phyloP scores from a whole-genome alignment of 352 stramenopile species.

The Phytophthora sojae region DNA sequence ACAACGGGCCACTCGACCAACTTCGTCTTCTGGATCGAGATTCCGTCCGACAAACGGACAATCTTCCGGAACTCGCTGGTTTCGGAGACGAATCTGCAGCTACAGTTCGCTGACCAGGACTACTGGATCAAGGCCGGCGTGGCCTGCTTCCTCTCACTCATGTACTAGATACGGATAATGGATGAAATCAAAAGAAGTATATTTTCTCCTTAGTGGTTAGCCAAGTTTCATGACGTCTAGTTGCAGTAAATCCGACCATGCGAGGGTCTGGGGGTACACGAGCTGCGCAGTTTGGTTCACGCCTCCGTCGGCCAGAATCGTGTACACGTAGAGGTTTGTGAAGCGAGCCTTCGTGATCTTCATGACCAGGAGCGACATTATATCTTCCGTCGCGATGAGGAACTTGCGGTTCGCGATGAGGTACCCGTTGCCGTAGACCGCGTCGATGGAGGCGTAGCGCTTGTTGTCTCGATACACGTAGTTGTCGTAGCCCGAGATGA shows the following conservation, averaged over 20 bases:
- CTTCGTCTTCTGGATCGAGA: conserved; percentile 98
- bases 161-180: conserved; percentile 68
- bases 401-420: conserved; percentile 47
- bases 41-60: conserved; percentile 84
- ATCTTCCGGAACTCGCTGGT: conserved; percentile 91
- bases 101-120: conserved; percentile 92
- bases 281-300: conserved; percentile 44
- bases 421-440: conserved; percentile 45
- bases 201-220: conserved; percentile 3
- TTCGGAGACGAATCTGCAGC: conserved; percentile 94
- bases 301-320: conserved; percentile 27
- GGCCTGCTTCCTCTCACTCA: conserved; percentile 92
- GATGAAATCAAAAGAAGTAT: neutral
- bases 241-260: conserved; percentile 21
- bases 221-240: conserved; percentile 39
- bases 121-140: conserved; percentile 97
- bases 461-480: conserved; percentile 38
- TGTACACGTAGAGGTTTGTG: conserved; percentile 43
- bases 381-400: conserved; percentile 43
- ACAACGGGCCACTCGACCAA: conserved; percentile 98
- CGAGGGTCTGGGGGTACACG: conserved; percentile 39
- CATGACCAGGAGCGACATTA: conserved; percentile 39
- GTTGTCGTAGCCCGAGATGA: conserved; percentile 53
- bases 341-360: conserved; percentile 39
- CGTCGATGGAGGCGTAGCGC: conserved; percentile 47